A percentile compares a stretch with the other conserved stretches of the same genome.
Evolutionary conservation across 2,329 filamentous ascomycete genomes (phyloP).

Genomic region (Tolypocladium cylindrosporum): DNA sequence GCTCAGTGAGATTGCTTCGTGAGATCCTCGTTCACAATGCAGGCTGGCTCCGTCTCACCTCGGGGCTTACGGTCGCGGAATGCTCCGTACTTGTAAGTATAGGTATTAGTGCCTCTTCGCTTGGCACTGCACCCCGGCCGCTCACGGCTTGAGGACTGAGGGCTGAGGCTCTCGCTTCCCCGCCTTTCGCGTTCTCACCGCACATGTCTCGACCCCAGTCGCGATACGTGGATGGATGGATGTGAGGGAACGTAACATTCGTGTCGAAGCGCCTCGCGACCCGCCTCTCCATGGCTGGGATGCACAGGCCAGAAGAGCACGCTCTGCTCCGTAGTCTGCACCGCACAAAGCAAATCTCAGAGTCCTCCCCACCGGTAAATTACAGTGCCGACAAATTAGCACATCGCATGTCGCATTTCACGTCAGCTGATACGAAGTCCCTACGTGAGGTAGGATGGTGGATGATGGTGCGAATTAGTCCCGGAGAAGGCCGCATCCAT

Average conservation of each 20-base stretch:
- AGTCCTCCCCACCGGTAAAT: background rate
- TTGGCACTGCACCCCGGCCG: background rate
- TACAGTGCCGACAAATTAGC: background rate
- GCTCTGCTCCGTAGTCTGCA: background rate
- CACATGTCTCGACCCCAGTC: background rate
- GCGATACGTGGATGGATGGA: background rate
- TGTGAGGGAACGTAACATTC: background rate
- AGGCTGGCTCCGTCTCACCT: background rate
- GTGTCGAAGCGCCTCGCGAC: background rate
- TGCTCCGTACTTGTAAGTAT: no score
- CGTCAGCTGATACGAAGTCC: background rate
- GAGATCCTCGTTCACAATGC: background rate
- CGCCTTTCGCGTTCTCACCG: background rate
- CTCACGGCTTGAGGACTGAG: background rate
- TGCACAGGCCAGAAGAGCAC: background rate
- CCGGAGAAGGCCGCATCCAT: background rate
- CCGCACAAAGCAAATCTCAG: background rate
- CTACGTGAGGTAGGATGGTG: background rate
- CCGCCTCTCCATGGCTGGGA: no score
- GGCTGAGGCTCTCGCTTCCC: background rate
- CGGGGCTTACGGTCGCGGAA: background rate
- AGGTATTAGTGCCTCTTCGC: background rate
- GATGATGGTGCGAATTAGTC: background rate
- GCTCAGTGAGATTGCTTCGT: no score
- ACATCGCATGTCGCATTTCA: background rate